Conservation (phyloP, 768 basidiomycete species). For the Russula sp. region DNA sequence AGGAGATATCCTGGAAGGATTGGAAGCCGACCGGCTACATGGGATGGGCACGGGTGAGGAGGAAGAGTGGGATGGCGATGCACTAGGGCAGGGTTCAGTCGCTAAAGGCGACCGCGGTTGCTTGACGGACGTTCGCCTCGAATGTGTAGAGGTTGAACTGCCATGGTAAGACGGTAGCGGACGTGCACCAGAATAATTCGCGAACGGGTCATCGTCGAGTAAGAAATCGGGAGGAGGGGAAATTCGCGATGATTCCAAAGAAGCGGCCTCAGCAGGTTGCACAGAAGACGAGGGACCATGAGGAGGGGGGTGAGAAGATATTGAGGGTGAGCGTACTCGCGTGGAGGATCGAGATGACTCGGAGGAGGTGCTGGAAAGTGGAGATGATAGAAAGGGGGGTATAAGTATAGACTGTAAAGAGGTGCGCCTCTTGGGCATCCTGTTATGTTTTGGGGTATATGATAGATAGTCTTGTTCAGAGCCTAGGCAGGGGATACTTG, state of each 20-base stretch:
- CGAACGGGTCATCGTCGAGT: slow-evolving; percentile 70
- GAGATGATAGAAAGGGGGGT: slow-evolving; percentile 38
- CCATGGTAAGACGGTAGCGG: slow-evolving; percentile 16
- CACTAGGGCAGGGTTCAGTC: background rate
- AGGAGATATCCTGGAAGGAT: slow-evolving; percentile 7
- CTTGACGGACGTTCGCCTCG: slow-evolving; percentile 8
- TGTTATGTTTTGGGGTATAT: slow-evolving; percentile 17
- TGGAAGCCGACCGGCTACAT: slow-evolving; percentile 22
- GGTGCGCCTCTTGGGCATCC: slow-evolving; percentile 44
- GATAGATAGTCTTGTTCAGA: background rate
- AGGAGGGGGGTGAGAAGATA: slow-evolving; percentile 15
- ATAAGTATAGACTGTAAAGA: slow-evolving; percentile 48
- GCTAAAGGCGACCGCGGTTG: slow-evolving; percentile 18
- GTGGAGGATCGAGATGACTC: slow-evolving; percentile 23
- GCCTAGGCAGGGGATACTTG: background rate
- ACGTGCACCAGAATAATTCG: slow-evolving; percentile 39
- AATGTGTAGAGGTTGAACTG: slow-evolving; percentile 17
- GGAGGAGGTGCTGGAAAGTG: slow-evolving; percentile 24
- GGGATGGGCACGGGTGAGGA: slow-evolving; percentile 5
- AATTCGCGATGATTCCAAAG: slow-evolving; percentile 22
- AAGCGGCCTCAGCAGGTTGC: background rate
- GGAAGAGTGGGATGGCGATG: slow-evolving; percentile 8
- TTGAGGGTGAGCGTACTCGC: slow-evolving; percentile 20
- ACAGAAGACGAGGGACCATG: slow-evolving; percentile 2
- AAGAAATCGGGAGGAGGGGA: slow-evolving; percentile 33